A percentile compares a stretch with the other conserved stretches of the same genome.
phyloP scores from a whole-genome alignment of 306 rosid genomes.

The Malus domestica region DNA sequence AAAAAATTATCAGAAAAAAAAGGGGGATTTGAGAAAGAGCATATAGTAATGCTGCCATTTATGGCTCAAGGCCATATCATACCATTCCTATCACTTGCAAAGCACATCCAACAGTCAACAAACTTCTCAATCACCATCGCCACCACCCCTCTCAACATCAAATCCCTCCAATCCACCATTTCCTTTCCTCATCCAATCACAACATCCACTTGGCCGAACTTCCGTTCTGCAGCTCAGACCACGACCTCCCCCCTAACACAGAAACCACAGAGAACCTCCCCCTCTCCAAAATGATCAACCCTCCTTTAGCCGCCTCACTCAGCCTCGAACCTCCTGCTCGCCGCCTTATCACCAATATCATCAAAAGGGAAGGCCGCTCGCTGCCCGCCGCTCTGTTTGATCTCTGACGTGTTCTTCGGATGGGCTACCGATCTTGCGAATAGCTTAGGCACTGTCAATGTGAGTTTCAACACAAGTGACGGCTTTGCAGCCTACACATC shows the following conservation, averaged over 20 bases:
- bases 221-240: constrained; percentile 27
- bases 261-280: constrained; percentile 56
- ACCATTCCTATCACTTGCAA: constrained; percentile 57
- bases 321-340: constrained; percentile 45
- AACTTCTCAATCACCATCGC: constrained; percentile 51
- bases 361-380: constrained; percentile 38
- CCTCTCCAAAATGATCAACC: not conserved
- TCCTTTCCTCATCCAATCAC: not conserved
- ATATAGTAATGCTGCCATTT: constrained; percentile 53
- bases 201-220: constrained; percentile 37
- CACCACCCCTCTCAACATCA: constrained; percentile 50
- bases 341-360: constrained; percentile 31
- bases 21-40: not conserved
- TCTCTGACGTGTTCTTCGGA: constrained; percentile 48
- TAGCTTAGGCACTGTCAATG: constrained; percentile 28
- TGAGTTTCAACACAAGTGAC: constrained; percentile 53
- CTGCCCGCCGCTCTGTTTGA: constrained; percentile 24
- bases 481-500: constrained; percentile 57
- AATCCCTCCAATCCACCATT: constrained; percentile 38
- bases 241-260: constrained; percentile 41
- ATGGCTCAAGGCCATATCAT: constrained; percentile 70
- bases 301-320: constrained; percentile 26
- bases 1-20: not conserved
- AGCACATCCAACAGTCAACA: constrained; percentile 30
- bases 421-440: constrained; percentile 48